A percentile compares a stretch with the other conserved stretches of the same genome.
phyloP scores from a whole-genome alignment of 768 basidiomycete species.

The Russula compacta region DNA sequence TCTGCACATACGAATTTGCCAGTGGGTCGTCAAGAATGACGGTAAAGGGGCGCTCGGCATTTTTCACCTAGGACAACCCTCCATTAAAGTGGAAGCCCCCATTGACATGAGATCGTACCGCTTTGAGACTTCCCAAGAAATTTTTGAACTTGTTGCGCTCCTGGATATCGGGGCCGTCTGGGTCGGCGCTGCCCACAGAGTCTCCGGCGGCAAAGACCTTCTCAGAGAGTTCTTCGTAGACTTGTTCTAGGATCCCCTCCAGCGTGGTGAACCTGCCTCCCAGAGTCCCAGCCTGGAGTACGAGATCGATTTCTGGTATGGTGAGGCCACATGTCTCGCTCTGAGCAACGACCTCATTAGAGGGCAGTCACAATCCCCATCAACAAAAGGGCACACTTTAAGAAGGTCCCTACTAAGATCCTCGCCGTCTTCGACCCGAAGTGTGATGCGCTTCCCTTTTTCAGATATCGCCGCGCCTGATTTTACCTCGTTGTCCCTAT shows the following conservation, averaged over 20 bases:
- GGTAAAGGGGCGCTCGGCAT: slow-evolving; percentile 73
- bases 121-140: slow-evolving; percentile 72
- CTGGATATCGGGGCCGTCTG: slow-evolving; percentile 9
- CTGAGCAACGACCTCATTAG: slow-evolving; percentile 33
- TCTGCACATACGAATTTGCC: slow-evolving; percentile 93
- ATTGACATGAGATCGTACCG: slow-evolving; percentile 34
- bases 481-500: slow-evolving; percentile 97
- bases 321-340: slow-evolving; percentile 86
- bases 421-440: slow-evolving; percentile 87
- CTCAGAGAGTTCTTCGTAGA: slow-evolving; percentile 89
- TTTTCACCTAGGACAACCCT: slow-evolving; percentile 51
- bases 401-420: slow-evolving; percentile 90
- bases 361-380: not conserved
- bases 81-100: not conserved
- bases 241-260: slow-evolving; percentile 88
- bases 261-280: slow-evolving; percentile 97
- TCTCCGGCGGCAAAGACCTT: slow-evolving; percentile 79
- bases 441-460: slow-evolving; percentile 75
- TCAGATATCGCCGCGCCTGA: slow-evolving; percentile 84
- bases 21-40: slow-evolving; percentile 92
- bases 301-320: slow-evolving; percentile 93
- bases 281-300: slow-evolving; percentile 85
- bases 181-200: slow-evolving; percentile 38
- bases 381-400: slow-evolving; percentile 49
- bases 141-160: slow-evolving; percentile 48